Evolutionary conservation across 2,329 filamentous ascomycete genomes (phyloP).

Genomic region (Fusarium anguioides): DNA sequence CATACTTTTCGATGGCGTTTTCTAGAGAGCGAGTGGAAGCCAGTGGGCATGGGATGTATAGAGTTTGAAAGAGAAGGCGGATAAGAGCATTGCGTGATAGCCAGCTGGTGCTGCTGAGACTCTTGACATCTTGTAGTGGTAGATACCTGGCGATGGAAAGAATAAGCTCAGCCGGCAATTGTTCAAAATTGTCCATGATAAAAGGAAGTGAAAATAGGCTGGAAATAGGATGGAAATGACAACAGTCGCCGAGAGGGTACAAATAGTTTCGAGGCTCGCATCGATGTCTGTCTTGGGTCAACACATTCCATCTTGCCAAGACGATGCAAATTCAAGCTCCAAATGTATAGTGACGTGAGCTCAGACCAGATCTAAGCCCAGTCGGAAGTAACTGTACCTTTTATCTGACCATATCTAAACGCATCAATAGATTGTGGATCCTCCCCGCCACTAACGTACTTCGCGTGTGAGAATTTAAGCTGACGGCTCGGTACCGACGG

Average conservation of each 20-base stretch:
- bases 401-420: background rate
- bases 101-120: background rate
- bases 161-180: background rate
- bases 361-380: too few species aligned
- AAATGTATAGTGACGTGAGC: too few species aligned
- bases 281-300: background rate
- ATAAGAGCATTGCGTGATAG: background rate
- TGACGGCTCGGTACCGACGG: background rate
- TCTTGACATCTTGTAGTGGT: background rate
- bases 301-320: background rate
- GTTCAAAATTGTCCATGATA: background rate
- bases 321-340: too few species aligned
- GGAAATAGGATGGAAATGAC: background rate
- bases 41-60: background rate
- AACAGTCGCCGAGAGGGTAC: background rate
- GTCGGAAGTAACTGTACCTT: rapidly evolving
- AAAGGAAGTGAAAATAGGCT: rapidly evolving
- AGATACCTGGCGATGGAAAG: background rate
- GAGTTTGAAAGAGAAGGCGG: background rate
- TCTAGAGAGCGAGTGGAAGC: background rate
- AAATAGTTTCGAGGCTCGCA: background rate
- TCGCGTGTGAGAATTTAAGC: background rate
- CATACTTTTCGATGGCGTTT: background rate
- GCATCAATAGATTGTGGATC: background rate
- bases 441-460: background rate